Evolutionary conservation across 768 basidiomycete genomes (phyloP).

Genomic region (Astraeus odoratus): DNA sequence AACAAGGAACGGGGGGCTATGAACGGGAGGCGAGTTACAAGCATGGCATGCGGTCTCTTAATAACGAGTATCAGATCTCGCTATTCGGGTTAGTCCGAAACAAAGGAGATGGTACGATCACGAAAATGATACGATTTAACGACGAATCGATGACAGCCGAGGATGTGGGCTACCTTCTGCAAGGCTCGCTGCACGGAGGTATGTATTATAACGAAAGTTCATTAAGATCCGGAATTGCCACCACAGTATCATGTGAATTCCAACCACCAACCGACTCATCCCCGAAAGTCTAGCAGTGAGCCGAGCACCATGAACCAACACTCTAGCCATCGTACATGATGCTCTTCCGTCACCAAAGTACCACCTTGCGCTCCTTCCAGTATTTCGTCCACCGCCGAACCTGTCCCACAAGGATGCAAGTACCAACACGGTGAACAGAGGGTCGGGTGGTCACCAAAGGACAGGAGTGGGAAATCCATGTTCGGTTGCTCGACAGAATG

Average conservation of each 20-base stretch:
- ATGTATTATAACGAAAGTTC: not conserved
- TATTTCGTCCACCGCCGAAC: conserved; percentile 59
- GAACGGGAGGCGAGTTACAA: conserved; percentile 37
- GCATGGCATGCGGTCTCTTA: conserved; percentile 27
- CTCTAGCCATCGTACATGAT: conserved; percentile 44
- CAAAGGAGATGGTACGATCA: not conserved
- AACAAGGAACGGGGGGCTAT: conserved; percentile 34
- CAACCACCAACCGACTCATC: conserved; percentile 5
- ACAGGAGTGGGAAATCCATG: conserved; percentile 66
- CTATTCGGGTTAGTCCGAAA: conserved; percentile 17
- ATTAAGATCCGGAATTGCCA: not conserved
- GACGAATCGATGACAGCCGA: not conserved
- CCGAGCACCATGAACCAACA: conserved; percentile 75
- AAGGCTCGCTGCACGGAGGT: too few relatives aligned
- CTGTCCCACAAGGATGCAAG: conserved; percentile 82
- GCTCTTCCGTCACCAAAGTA: conserved; percentile 9
- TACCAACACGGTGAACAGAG: conserved; percentile 75
- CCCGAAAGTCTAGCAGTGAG: conserved; percentile 49
- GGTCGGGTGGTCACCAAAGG: conserved; percentile 83
- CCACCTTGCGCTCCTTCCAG: conserved; percentile 38
- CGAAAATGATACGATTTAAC: not conserved
- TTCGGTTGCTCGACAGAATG: conserved; percentile 48
- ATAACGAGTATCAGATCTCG: conserved; percentile 6
- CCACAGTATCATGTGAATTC: conserved; percentile 7
- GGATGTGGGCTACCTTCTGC: too few relatives aligned